Percentiles rank a stretch among this genome's conserved stretches.
Evolutionary conservation across 805 yeast genomes (phyloP).

Genomic region (Ogataea siamensis): DNA sequence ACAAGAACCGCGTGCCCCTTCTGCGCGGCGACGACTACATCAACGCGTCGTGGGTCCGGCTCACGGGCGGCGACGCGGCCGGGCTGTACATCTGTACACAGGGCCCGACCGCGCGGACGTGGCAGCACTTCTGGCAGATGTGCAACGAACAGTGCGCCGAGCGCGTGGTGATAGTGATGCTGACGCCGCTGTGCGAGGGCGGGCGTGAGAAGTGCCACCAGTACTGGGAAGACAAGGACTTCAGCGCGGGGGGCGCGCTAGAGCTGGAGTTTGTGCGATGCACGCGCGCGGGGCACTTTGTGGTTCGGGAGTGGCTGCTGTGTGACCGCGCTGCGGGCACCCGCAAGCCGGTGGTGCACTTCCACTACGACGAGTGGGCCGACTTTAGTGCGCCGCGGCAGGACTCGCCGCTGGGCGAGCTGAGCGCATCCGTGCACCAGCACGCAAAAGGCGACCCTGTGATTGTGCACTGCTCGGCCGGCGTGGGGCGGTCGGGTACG

Average conservation of each 20-base stretch:
- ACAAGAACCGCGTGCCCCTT: conserved; percentile 51
- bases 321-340: conserved; percentile 4
- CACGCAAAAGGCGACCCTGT: conserved; percentile 22
- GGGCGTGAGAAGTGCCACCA: conserved; percentile 40
- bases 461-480: conserved; percentile 58
- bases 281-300: conserved; percentile 3
- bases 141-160: conserved; percentile 26
- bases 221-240: conserved; percentile 36
- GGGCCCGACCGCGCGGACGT: conserved; percentile 50
- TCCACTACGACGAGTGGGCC: conserved; percentile 43
- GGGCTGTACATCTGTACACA: conserved; percentile 65
- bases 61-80: conserved; percentile 15
- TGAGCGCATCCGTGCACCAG: conserved; percentile 20
- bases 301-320: conserved; percentile 22
- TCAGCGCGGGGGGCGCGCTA: conserved; percentile 7
- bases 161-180: conserved; percentile 59
- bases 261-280: conserved; percentile 15
- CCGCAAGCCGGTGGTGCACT: conserved; percentile 32
- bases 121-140: conserved; percentile 47
- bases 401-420: conserved; percentile 31
- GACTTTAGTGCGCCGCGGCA: conserved; percentile 42
- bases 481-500: conserved; percentile 59
- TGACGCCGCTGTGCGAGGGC: conserved; percentile 58
- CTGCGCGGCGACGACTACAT: conserved; percentile 35
- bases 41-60: conserved; percentile 36